A percentile compares a stretch with the other conserved stretches of the same genome.
These are phyloP conservation scores for Strobilomyces dryophilus DNA, from an alignment of 768 basidiomycete genomes.

Conservation along the genomic window DNA sequence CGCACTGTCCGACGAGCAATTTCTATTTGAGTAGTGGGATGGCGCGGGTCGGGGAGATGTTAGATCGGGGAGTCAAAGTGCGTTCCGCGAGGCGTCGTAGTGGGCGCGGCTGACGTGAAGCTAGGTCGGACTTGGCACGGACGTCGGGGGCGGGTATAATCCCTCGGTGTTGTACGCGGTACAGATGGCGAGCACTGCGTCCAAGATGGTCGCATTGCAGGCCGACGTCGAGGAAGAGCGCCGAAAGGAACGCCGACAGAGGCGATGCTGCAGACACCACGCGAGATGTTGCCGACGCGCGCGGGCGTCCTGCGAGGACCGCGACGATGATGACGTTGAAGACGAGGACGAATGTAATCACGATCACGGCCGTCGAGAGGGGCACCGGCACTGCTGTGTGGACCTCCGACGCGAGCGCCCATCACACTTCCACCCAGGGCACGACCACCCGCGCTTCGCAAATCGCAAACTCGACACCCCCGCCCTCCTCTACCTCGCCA, in stretches of 20 bases:
- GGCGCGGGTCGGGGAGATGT: constrained; percentile 66
- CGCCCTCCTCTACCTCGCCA: constrained; percentile 83
- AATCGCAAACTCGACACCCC: constrained; percentile 62
- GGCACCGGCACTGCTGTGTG: no score
- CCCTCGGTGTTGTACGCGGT: constrained; percentile 74
- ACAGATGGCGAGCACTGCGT: constrained; percentile 70
- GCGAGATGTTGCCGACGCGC: background rate
- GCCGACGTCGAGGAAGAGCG: constrained; percentile 17
- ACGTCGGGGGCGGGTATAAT: constrained; percentile 82
- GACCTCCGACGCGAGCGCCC: no score
- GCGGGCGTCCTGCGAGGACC: background rate
- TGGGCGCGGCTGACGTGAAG: background rate
- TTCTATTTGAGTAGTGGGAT: constrained; percentile 85
- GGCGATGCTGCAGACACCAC: background rate
- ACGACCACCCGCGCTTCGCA: constrained; percentile 32
- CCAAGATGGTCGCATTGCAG: constrained; percentile 65
- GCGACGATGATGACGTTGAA: background rate
- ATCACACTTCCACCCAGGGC: no score
- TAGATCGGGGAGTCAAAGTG: constrained; percentile 84
- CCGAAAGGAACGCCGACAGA: background rate
- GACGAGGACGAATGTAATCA: background rate
- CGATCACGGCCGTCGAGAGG: no score
- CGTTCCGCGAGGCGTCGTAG: background rate
- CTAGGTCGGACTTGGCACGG: constrained; percentile 88
- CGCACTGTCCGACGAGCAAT: constrained; percentile 92